Evolutionary conservation across 371 early-diverging fungal genomes (phyloP), one percentile per base, ranked within the genome.

Genomic region (Mucor sp.): DNA sequence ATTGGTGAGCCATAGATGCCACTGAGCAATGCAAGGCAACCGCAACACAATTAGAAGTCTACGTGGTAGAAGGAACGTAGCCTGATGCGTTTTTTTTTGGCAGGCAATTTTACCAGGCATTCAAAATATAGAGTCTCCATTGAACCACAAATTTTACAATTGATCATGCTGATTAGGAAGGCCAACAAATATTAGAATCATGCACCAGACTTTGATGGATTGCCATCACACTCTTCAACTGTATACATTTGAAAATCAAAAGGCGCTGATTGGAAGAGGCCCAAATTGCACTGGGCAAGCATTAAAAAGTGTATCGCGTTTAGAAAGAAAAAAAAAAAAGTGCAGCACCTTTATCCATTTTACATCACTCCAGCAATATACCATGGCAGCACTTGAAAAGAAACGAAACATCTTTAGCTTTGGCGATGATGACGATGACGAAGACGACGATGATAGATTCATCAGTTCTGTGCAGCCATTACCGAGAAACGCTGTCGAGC

Each of bases 401-500:
- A 65, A 65, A 23, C 17, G 60, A 33, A 61, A 62, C 47, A 63
- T 82, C 0, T 82, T 82, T 30, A 76, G 71, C 25, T 82, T 82
- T 72, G 73, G 70, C n/a, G 82, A 79, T 56, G 78, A 78, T 35
- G 81, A 78, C 30, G 77, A 77, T 39, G 77, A 77, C 33, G 81
- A 78, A 50, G 78, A 72, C 9, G 77, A 80, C 11, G 69, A 75
- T 60, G 75, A 74, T 4, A 47, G 39, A 8, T 19, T 69, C 30
- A 68, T 71, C 14, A 55, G 30, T 4, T 68, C 76, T 0, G 56
- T 82, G 23, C 64, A 82, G 48, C 83, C 80, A 5, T 69, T 84
- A 47, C 72, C 80, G 6, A 72, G 65, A 33, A 66, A 76, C 32
- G 85, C 79, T n/a, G 70, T 88, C 11, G 86, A 88, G 35, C 78